Evolutionary conservation across 1,284 basidiomycete species (phyloP).

Genomic region (Trichosporon inkin): DNA sequence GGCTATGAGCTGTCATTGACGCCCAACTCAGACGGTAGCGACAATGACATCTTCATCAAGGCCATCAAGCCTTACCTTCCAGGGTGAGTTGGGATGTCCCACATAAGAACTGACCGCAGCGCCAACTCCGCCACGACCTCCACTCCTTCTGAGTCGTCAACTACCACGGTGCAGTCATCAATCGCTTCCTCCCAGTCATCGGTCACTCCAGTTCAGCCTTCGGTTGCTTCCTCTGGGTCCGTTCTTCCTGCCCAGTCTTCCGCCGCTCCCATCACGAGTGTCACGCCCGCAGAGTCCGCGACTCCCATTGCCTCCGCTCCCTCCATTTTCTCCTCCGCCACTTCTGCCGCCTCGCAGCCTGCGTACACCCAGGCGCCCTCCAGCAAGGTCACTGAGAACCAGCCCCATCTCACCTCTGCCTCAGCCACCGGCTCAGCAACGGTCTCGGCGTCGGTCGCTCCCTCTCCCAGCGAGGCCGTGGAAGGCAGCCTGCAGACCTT

Average conservation of each 20-base stretch:
- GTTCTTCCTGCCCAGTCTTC: conserved; percentile 5
- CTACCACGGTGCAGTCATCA: background rate
- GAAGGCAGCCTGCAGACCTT: conserved; percentile 30
- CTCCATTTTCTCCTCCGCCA: background rate
- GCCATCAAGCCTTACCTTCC: conserved; percentile 40
- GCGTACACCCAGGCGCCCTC: conserved; percentile 1
- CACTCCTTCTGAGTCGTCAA: conserved; percentile 1
- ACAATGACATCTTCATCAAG: conserved; percentile 32
- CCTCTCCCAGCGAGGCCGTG: conserved; percentile 11
- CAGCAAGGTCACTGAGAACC: background rate
- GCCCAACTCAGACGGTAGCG: conserved; percentile 28
- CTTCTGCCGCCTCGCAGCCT: background rate
- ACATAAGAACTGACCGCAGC: background rate
- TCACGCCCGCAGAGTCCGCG: background rate
- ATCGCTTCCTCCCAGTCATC: no score
- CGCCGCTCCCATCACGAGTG: background rate
- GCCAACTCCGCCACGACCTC: conserved; percentile 6
- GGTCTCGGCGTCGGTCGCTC: no score
- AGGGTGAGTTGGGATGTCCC: conserved; percentile 15
- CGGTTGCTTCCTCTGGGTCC: no score
- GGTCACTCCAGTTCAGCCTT: no score
- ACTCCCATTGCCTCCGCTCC: background rate
- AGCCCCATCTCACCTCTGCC: conserved; percentile 10
- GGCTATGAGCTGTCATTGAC: conserved; percentile 34
- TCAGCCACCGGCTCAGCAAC: conserved; percentile 1